Percentiles rank a stretch among this genome's conserved stretches.
Evolutionary conservation across 2,329 filamentous ascomycete genomes (phyloP).

Genomic region (Talaromyces albobiverticillius): DNA sequence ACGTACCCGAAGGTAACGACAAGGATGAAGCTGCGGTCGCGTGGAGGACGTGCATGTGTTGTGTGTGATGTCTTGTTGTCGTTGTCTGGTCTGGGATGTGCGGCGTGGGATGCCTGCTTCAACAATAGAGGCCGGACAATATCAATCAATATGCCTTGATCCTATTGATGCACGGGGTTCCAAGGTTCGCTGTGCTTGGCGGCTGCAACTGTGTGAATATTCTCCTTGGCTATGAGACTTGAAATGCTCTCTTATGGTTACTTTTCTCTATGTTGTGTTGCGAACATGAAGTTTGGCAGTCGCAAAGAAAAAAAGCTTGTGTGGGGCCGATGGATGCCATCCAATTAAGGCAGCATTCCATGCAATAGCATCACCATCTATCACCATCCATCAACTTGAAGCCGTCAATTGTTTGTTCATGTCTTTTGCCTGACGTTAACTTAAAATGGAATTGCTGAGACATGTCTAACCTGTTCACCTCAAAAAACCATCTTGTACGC

Average conservation of each 20-base stretch:
- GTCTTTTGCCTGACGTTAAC: too few species aligned
- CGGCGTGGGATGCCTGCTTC: neutral
- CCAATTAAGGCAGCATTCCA: neutral
- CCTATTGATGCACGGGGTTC: slow-evolving; percentile 2
- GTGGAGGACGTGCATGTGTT: slow-evolving; percentile 33
- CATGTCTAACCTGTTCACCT: too few species aligned
- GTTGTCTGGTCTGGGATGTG: neutral
- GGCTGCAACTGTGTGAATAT: neutral
- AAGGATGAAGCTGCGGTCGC: slow-evolving; percentile 34
- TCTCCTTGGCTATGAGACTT: too few species aligned
- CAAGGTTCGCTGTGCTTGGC: neutral
- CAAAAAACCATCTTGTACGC: too few species aligned
- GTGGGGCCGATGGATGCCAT: slow-evolving; percentile 1
- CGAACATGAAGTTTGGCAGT: too few species aligned
- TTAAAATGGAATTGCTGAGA: too few species aligned
- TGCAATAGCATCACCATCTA: too few species aligned
- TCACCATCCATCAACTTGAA: too few species aligned
- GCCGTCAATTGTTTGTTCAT: too few species aligned
- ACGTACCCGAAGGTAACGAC: slow-evolving; percentile 37
- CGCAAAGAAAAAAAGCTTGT: slow-evolving; percentile 2
- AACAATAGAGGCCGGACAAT: neutral
- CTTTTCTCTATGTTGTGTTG: too few species aligned
- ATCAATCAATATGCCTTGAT: neutral
- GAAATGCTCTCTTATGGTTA: too few species aligned
- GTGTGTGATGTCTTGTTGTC: neutral